Percentiles rank a stretch among this genome's conserved stretches.
These are phyloP conservation scores for Dinochytrium kinnereticum DNA, from an alignment of 371 early-diverging fungal species.

Conservation along the genomic window DNA sequence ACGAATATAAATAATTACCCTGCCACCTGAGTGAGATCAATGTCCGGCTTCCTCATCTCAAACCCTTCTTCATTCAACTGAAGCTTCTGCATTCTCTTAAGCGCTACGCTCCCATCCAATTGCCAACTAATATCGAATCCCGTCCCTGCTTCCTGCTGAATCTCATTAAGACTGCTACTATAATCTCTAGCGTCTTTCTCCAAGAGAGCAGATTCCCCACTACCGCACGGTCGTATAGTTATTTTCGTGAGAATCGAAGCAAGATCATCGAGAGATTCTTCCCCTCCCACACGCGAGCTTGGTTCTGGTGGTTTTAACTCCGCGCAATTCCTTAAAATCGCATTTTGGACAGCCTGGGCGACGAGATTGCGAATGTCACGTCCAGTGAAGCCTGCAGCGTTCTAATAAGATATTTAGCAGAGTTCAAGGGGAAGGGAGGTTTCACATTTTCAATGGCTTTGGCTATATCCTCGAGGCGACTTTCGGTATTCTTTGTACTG, in stretches of 20 bases:
- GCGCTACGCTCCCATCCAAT: slow-evolving; percentile 13
- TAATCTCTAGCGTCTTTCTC: too few species aligned
- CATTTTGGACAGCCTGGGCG: neutral
- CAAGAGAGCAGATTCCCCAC: too few species aligned
- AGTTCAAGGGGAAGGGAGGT: slow-evolving; percentile 18
- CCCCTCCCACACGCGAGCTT: too few species aligned
- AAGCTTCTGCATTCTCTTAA: slow-evolving; percentile 20
- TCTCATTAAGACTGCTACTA: too few species aligned
- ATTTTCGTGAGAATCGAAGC: too few species aligned
- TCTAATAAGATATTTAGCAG: slow-evolving; percentile 22
- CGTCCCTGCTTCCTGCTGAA: slow-evolving; percentile 6
- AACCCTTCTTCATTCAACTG: slow-evolving; percentile 31
- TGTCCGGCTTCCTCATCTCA: slow-evolving; percentile 45
- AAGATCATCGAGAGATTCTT: too few species aligned
- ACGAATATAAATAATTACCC: slow-evolving; percentile 51
- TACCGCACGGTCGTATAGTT: too few species aligned
- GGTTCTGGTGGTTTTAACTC: neutral
- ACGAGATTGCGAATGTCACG: neutral
- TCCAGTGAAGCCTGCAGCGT: neutral
- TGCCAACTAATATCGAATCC: slow-evolving; percentile 21
- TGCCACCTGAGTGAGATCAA: slow-evolving; percentile 58
- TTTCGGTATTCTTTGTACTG: too few species aligned
- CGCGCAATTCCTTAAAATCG: neutral
- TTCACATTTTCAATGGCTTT: neutral
- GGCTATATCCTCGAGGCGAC: too few species aligned